Conservation (phyloP, 768 basidiomycete species). For the Lyophyllum decastes region DNA sequence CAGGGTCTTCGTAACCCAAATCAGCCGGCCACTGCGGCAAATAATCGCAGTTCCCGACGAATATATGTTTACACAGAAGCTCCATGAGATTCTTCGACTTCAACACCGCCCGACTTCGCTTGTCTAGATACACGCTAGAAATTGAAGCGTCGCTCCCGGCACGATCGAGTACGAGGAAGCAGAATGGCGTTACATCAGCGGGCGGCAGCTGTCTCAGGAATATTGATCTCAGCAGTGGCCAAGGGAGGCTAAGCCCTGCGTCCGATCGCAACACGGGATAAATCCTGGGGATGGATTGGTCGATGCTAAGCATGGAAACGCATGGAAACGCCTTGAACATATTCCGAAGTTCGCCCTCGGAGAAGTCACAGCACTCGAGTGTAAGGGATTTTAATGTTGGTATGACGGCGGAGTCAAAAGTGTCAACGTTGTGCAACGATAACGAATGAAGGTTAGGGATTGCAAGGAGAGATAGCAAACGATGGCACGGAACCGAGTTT, state of each 20-base stretch:
- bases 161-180: constrained; percentile 30
- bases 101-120: constrained; percentile 36
- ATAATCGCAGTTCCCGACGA: constrained; percentile 26
- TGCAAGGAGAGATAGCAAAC: constrained; percentile 35
- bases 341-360: constrained; percentile 29
- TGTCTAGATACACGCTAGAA: constrained; percentile 32
- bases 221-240: constrained; percentile 38
- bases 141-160: constrained; percentile 19
- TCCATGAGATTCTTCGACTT: constrained; percentile 29
- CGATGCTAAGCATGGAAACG: constrained; percentile 32
- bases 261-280: constrained; percentile 28
- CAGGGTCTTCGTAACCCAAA: constrained; percentile 38
- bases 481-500: constrained; percentile 31
- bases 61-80: constrained; percentile 26
- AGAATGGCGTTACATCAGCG: constrained; percentile 31
- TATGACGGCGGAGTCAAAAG: constrained; percentile 33
- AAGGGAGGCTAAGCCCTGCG: constrained; percentile 13
- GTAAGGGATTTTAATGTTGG: constrained; percentile 33
- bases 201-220: constrained; percentile 32
- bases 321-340: constrained; percentile 37
- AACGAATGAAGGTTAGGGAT: constrained; percentile 37
- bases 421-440: constrained; percentile 33
- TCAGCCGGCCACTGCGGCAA: constrained; percentile 37
- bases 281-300: constrained; percentile 32
- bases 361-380: constrained; percentile 35